A percentile compares a stretch with the other conserved stretches of the same genome.
phyloP scores from a whole-genome alignment of 2,329 filamentous ascomycete species.

The Blastomyces gilchristii region DNA sequence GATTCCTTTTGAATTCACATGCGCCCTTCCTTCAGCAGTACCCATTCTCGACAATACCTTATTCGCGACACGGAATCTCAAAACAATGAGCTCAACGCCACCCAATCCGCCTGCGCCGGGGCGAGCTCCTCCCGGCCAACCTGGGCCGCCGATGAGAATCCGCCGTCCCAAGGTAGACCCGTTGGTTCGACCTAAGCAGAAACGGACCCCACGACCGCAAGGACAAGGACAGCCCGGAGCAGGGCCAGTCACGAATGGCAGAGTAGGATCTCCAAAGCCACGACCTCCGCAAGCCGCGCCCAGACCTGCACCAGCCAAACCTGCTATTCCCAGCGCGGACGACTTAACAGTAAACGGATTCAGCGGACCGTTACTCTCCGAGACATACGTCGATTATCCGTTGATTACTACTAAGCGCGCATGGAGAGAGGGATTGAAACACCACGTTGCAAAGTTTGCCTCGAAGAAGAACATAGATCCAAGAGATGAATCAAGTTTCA shows the following conservation, averaged over 20 bases:
- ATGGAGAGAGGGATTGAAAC: constrained; percentile 66
- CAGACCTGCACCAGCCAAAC: constrained; percentile 11
- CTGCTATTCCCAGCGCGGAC: constrained; percentile 18
- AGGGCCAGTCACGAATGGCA: constrained; percentile 16
- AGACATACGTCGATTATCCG: constrained; percentile 48
- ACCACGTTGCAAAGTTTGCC: constrained; percentile 78
- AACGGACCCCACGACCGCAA: constrained; percentile 22
- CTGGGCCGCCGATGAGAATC: constrained; percentile 36
- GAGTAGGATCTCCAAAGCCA: constrained; percentile 11
- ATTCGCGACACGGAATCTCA: not conserved
- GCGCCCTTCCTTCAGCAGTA: not conserved
- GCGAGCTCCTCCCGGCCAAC: constrained; percentile 37
- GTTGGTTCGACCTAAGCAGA: constrained; percentile 52
- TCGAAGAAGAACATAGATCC: constrained; percentile 53
- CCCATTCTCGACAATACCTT: not conserved
- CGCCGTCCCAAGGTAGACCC: constrained; percentile 51
- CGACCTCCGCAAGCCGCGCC: constrained; percentile 15
- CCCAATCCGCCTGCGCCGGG: constrained; percentile 38
- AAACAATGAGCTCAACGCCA: constrained; percentile 28
- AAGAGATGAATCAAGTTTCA: constrained; percentile 72
- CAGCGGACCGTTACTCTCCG: constrained; percentile 32
- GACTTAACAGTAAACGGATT: constrained; percentile 34
- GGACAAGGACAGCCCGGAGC: constrained; percentile 3
- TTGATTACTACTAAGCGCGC: constrained; percentile 75
- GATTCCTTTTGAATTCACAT: not conserved